Conservation (phyloP, 108 stramenopile species). For the Nitzschia palea region DNA sequence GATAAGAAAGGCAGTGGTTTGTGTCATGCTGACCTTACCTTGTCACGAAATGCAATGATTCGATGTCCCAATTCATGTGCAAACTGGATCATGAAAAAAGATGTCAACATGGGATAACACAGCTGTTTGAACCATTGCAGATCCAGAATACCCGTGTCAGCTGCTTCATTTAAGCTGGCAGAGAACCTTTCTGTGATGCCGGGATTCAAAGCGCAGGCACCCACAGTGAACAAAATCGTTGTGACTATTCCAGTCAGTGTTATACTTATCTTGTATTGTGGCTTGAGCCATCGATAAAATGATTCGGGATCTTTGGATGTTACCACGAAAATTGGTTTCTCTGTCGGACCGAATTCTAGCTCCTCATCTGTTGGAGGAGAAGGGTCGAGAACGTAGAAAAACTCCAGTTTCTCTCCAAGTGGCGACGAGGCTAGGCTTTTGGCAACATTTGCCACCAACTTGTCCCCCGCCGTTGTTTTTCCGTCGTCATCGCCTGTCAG, state of each 20-base stretch:
- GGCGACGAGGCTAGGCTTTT: slow-evolving; percentile 41
- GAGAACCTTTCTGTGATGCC: slow-evolving; percentile 40
- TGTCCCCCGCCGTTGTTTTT: slow-evolving; percentile 32
- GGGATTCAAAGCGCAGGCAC: slow-evolving; percentile 52
- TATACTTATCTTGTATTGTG: slow-evolving; percentile 46
- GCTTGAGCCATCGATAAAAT: slow-evolving; percentile 25
- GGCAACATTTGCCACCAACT: slow-evolving; percentile 40
- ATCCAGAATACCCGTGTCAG: slow-evolving; percentile 5
- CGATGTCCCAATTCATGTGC: slow-evolving; percentile 62
- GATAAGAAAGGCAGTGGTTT: too few relatives aligned
- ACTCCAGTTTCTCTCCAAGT: slow-evolving; percentile 45
- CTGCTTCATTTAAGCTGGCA: slow-evolving; percentile 16
- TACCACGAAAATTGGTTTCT: slow-evolving; percentile 48
- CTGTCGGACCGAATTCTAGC: slow-evolving; percentile 46
- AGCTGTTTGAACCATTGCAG: slow-evolving; percentile 44
- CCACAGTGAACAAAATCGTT: slow-evolving; percentile 52
- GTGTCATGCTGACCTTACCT: too few relatives aligned
- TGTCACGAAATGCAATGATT: slow-evolving; percentile 46
- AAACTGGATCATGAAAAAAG: slow-evolving; percentile 40
- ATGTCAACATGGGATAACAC: slow-evolving; percentile 42
- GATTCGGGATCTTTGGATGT: slow-evolving; percentile 50
- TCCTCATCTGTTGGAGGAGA: slow-evolving; percentile 63
- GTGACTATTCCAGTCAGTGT: slow-evolving; percentile 43
- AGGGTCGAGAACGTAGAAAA: slow-evolving; percentile 68
- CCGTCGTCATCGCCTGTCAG: slow-evolving; percentile 28